Base-by-base conservation (phyloP, 305 asterid genomes). In the Plantago coronopus region DNA sequence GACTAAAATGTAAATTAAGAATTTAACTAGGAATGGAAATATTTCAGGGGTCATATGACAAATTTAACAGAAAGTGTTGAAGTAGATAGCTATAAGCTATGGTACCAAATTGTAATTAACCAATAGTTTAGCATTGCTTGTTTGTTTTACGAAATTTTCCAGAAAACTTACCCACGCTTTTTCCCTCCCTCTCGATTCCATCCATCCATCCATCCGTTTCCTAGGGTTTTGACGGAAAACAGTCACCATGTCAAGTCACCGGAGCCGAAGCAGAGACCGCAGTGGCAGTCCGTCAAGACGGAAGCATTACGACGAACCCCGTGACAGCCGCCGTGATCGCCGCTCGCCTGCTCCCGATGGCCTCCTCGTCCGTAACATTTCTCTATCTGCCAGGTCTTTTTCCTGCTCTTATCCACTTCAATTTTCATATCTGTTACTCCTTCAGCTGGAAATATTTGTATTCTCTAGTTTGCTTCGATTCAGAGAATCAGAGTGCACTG, bases 291-390 rank as follows among this genome's bases (percentile, higher is more conserved):
- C 93, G 3, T 75, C 37, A 43, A 79, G 82, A 66, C 79, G 83
- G 51, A 86, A 84, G 84, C 94, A 71, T 61, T 78, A 86, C 66
- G 95, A 88, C 45, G 91, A 84, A 48, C 88, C 83, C 59, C 91
- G 91, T 11, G 84, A 80, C 62, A 81, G 83, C 49, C 79, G 83
- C 72, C 79, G 78, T 7, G 89, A 78, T 10, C 93, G 85, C 61
- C 83, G 85, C 69, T 83, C 97, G 17, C 89, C 98, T 15, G 97
- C 70, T 15, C 94, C 94, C 7, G 65, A 89, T 16, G 97, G 96
- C 17, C 95, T 91, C 42, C 96, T 88, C 42, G 94, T 91, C 64
- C 95, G 96, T 54, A 91, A 91, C 73, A 85, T 91, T 50, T 78
- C 96, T 70, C 88, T 88, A 57, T 81, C 70, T 44, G 84, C 97